Evolutionary conservation across 352 stramenopile species (phyloP).

Genomic region (Nothophytophthora sp.): DNA sequence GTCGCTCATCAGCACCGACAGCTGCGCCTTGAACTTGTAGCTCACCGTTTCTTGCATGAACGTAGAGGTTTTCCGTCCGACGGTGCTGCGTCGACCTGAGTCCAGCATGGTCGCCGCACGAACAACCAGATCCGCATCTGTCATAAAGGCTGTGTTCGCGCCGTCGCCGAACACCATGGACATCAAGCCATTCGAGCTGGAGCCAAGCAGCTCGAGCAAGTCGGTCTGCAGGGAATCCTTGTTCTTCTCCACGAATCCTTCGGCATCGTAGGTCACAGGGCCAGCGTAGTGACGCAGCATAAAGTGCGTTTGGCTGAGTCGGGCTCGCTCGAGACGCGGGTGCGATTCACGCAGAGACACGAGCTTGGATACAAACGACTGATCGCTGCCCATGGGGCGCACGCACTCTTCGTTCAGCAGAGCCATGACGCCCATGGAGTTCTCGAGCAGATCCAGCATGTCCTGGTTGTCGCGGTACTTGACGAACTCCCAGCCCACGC

Average conservation of each 20-base stretch:
- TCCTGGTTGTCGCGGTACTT: conserved; percentile 91
- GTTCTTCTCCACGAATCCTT: conserved; percentile 90
- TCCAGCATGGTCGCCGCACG: conserved; percentile 52
- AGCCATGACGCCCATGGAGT: conserved; percentile 88
- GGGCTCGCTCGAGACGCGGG: conserved; percentile 74
- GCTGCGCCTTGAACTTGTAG: conserved; percentile 90
- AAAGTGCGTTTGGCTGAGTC: conserved; percentile 77
- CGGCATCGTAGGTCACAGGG: conserved; percentile 76
- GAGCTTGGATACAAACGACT: conserved; percentile 89
- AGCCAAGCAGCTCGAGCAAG: conserved; percentile 65
- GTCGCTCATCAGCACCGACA: conserved; percentile 85
- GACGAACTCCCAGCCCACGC: conserved; percentile 79
- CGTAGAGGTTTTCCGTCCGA: conserved; percentile 63
- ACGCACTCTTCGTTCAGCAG: conserved; percentile 93
- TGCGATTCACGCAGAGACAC: conserved; percentile 82
- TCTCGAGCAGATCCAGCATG: conserved; percentile 90
- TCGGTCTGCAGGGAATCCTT: conserved; percentile 85
- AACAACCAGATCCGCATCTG: conserved; percentile 61
- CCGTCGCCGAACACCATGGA: conserved; percentile 69
- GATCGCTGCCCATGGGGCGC: conserved; percentile 83
- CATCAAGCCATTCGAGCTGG: conserved; percentile 75
- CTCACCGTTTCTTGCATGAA: conserved; percentile 91
- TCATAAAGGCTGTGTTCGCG: conserved; percentile 51
- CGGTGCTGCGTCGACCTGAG: conserved; percentile 43
- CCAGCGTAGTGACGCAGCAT: conserved; percentile 84